Evolutionary conservation across 1,139 yeast genomes (phyloP).

Genomic region (Lodderomyces theae): DNA sequence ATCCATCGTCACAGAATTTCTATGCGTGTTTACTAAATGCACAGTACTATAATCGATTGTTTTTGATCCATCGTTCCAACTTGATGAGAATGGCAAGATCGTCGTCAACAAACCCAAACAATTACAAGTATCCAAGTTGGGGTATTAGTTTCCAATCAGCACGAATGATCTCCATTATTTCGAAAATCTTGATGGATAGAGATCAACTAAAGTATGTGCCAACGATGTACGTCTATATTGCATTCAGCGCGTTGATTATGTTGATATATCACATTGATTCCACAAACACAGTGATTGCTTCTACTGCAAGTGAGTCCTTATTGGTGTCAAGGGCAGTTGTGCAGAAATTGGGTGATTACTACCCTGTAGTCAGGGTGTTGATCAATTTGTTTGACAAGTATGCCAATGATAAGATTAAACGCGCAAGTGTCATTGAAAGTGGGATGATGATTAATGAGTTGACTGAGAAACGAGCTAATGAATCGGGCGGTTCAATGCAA

Average conservation of each 20-base stretch:
- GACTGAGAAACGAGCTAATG: constrained; percentile 25
- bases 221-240: constrained; percentile 52
- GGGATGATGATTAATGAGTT: constrained; percentile 38
- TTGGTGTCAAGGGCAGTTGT: constrained; percentile 51
- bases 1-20: constrained; percentile 50
- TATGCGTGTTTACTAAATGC: constrained; percentile 64
- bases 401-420: constrained; percentile 44
- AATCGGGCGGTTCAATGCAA: background rate
- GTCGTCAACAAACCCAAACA: constrained; percentile 42
- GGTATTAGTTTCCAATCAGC: constrained; percentile 86
- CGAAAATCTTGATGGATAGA: constrained; percentile 55
- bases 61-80: constrained; percentile 70
- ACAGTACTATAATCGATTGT: constrained; percentile 70
- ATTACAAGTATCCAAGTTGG: constrained; percentile 71
- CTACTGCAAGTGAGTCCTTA: constrained; percentile 59
- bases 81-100: constrained; percentile 52
- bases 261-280: constrained; percentile 74
- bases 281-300: constrained; percentile 51
- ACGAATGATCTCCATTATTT: constrained; percentile 69
- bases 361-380: constrained; percentile 46
- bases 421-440: constrained; percentile 44
- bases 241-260: constrained; percentile 71
- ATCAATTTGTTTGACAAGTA: constrained; percentile 44
- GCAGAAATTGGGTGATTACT: constrained; percentile 48
- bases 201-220: constrained; percentile 55